phyloP scores from a whole-genome alignment of 75 land plant genomes.

The Cunninghamia lanceolata region DNA sequence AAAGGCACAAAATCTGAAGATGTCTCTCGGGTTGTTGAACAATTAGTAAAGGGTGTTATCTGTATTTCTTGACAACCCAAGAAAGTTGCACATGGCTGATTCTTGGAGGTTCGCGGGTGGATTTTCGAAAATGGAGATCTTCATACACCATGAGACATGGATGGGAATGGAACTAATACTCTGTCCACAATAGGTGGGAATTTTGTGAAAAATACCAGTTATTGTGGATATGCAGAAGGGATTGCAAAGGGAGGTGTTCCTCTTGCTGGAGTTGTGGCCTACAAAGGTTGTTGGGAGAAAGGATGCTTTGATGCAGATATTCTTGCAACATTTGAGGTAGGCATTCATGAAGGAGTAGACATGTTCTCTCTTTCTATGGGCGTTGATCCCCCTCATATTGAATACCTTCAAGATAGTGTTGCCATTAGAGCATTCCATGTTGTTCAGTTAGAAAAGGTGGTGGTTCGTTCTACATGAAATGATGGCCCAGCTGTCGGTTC shows the following conservation, averaged over 20 bases:
- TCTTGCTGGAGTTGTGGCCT: constrained; percentile 20
- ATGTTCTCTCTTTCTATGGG: constrained; percentile 29
- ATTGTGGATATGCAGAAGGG: constrained; percentile 27
- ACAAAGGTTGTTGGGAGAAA: constrained; percentile 39
- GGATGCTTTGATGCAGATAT: constrained; percentile 20
- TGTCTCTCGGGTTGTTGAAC: no score
- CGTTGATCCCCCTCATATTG: not conserved
- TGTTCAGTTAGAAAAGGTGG: constrained; percentile 13
- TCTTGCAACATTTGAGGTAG: constrained; percentile 30
- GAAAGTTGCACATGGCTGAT: no score
- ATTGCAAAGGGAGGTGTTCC: constrained; percentile 38
- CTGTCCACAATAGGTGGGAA: constrained; percentile 20
- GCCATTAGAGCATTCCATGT: constrained; percentile 33
- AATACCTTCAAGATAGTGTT: constrained; percentile 15
- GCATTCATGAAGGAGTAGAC: constrained; percentile 37
- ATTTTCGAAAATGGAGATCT: not conserved
- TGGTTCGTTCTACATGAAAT: constrained; percentile 23
- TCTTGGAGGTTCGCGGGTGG: no score
- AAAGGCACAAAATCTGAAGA: no score
- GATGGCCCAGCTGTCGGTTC: constrained; percentile 22
- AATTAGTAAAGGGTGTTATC: no score
- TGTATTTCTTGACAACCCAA: no score
- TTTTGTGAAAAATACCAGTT: constrained; percentile 9
- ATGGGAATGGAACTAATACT: constrained; percentile 41
- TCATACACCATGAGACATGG: constrained; percentile 20